Evolutionary conservation across 305 asterid genomes (phyloP), one percentile per base, ranked within the genome.

Genomic region (Plantago coronopus): DNA sequence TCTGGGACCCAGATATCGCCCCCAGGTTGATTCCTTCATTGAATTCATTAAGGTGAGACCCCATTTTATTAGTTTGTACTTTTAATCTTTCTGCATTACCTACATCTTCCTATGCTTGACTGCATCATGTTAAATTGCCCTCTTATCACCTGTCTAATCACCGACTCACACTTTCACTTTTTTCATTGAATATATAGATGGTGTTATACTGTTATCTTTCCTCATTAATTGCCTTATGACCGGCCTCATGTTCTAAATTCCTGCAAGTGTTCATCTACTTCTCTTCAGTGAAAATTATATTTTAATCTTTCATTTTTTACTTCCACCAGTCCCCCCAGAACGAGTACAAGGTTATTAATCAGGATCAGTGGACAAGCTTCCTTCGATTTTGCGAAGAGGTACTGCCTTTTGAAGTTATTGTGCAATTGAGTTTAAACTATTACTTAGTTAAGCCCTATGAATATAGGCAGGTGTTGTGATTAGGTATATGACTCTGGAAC

Each of bases 311-410:
- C 71, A 21, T 60, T 61, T 51, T 60, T n/a, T n/a, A n/a, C n/a
- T n/a, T 45, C 18, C 62, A 29, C 69, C 74, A 90, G 96, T 56
- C 62, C 46, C 95, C 62, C 46, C 95, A 87, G 73, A 73, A 58
- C n/a, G 96, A 85, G 64, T 87, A 87, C 82, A 87, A 81, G 80
- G 89, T 79, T 60, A 73, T 87, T 69, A 90, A 85, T 74, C 61
- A 80, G 94, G 97, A 90, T 78, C 96, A 90, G 64, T 90, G 97
- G 97, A 85, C 83, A 78, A 89, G 83, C 61, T 85, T 90, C 70
- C 86, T 67, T 67, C 84, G 95, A 29, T 90, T 90, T 73, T 82
- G 89, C 72, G 78, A 81, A 59, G 97, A 87, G 94, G 95, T 89
- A 68, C 61, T 48, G 9, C 22, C 43, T 43, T 25, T 29, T 53